Evolutionary conservation across 495 filamentous ascomycete genomes (phyloP), one percentile per base, ranked within the genome.

Genomic region (Aspergillus wentii): DNA sequence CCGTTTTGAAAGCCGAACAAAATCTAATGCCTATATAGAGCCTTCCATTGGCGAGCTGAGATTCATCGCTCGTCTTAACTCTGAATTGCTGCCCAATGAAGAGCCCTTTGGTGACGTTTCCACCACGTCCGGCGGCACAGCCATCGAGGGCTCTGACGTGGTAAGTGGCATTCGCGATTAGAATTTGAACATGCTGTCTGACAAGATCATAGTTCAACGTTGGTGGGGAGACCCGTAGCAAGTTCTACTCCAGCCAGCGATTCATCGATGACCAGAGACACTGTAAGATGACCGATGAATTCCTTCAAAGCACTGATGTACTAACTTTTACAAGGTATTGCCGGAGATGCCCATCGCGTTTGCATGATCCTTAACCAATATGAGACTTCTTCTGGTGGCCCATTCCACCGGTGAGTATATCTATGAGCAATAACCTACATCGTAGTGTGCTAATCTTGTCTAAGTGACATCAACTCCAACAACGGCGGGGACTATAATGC

Each of bases 211-310:
- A 47, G 49, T 83, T 71, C 46, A 32, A 78, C 22, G 75, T 83
- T 23, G 50, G 69, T 43, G 75, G 78, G 9, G 62, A 82, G 47
- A 83, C 80, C 0, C 74, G 80, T 17, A 76, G 71, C 54, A 84
- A 84, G 55, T 84, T 84, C 64, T 84, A 80, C 61, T 81, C 76
- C 11, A 78, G 74, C 46, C 63, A 79, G 10, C 66, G 76, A 1
- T 83, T 83, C 57, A 83, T 84, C 58, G 80, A 84, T 49, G 78
- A 83, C 44, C 61, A 76, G 9, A 66, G 70, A 6, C 78, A 83
- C 45, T 84, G 80, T 59, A 34, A n/a, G 48, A 0, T 0, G 26
- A 3, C 17, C 25, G 30, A 41, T 16, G n/a, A 29, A 1, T 25
- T 13, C 1, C 4, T 8, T 2, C 9, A 2, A 8, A 23, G 22